phyloP scores from a whole-genome alignment of 1,139 yeast species.

The Candida sp. region DNA sequence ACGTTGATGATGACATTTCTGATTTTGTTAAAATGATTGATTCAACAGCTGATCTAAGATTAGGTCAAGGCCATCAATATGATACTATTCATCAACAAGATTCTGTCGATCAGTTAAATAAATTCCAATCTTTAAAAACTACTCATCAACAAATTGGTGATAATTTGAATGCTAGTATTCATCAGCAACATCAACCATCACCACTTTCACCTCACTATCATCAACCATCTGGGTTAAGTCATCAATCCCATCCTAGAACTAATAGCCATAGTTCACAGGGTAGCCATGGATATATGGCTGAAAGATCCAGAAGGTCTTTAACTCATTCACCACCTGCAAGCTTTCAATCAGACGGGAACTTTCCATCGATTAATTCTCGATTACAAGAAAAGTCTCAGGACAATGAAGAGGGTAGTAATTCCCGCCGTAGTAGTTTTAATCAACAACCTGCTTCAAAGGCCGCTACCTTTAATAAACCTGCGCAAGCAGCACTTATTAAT shows the following conservation, averaged over 20 bases:
- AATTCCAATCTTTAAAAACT: slow-evolving; percentile 34
- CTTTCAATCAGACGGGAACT: slow-evolving; percentile 27
- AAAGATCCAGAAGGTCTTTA: slow-evolving; percentile 31
- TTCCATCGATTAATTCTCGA: slow-evolving; percentile 43
- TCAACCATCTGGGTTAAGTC: slow-evolving; percentile 2
- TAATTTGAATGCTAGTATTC: slow-evolving; percentile 45
- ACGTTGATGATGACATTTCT: slow-evolving; percentile 67
- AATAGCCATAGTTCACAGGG: background rate
- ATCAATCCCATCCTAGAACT: slow-evolving; percentile 1
- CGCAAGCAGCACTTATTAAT: background rate
- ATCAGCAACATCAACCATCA: slow-evolving; percentile 13
- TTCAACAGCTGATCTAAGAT: slow-evolving; percentile 51
- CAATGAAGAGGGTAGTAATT: slow-evolving; percentile 9
- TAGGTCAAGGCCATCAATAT: slow-evolving; percentile 12
- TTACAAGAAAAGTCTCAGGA: slow-evolving; percentile 31
- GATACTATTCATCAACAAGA: slow-evolving; percentile 1
- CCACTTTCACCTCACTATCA: slow-evolving; percentile 4
- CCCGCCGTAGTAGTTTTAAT: slow-evolving; percentile 5
- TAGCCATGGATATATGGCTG: slow-evolving; percentile 6
- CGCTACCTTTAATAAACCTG: background rate
- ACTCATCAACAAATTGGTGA: slow-evolving; percentile 51
- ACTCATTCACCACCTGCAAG: slow-evolving; percentile 32
- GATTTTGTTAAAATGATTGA: slow-evolving; percentile 84
- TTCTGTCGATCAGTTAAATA: slow-evolving; percentile 26
- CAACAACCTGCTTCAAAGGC: background rate